phyloP scores from a whole-genome alignment of 805 yeast species.

The Geotrichum ghanense region DNA sequence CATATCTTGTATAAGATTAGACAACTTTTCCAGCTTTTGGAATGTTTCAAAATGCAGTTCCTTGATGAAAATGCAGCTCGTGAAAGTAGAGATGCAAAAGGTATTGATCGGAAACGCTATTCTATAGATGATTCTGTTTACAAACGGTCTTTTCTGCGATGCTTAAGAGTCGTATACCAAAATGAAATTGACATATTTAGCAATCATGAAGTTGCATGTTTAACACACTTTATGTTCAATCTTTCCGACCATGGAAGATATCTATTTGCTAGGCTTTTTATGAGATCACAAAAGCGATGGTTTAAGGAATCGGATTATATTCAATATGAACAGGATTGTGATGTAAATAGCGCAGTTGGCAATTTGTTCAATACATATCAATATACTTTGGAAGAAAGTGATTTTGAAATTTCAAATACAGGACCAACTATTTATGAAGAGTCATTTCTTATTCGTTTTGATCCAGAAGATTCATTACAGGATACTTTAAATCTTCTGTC shows the following conservation, averaged over 20 bases:
- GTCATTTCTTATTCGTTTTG: not conserved
- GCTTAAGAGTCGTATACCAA: not conserved
- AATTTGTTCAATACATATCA: not conserved
- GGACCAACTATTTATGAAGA: not conserved
- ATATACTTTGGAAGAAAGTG: not conserved
- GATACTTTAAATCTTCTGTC: not conserved
- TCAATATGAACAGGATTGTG: not conserved
- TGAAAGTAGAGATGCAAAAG: not conserved
- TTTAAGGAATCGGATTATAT: not conserved
- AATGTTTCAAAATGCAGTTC: not conserved
- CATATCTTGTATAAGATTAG: no score
- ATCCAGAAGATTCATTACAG: not conserved
- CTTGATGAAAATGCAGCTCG: not conserved
- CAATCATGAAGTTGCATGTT: not conserved
- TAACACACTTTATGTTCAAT: not conserved
- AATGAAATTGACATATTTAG: not conserved
- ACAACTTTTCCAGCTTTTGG: not conserved
- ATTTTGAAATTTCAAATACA: not conserved
- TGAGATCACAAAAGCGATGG: constrained; percentile 1
- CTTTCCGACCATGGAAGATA: not conserved
- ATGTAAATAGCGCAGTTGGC: not conserved
- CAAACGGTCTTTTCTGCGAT: not conserved
- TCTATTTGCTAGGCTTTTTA: not conserved
- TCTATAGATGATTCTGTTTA: not conserved
- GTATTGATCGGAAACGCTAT: not conserved